Evolutionary conservation across 805 yeast genomes (phyloP), one percentile per base, ranked within the genome.

Genomic region (Candida methanosorbosa): DNA sequence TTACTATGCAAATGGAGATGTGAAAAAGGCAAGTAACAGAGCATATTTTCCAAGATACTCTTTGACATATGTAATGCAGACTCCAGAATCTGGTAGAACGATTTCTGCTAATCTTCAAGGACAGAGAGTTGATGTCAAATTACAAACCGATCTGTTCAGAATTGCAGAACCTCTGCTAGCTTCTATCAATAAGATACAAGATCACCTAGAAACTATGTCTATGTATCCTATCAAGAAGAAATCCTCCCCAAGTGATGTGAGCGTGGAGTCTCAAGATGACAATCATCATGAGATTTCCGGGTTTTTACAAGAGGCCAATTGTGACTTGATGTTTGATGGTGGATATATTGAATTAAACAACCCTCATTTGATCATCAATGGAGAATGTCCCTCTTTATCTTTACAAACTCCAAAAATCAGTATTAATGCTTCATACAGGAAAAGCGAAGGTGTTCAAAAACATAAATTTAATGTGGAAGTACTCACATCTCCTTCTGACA

Each of bases 321-420:
- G 76, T 40, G 52, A 61, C 4, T 68, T 77, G 38, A 63, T 61
- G 7, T 82, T 78, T 61, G 87, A 75, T 5, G 94, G 92, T 37
- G 84, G 90, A 16, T 69, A 67, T 7, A 72, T 82, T 7, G 49
- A 59, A 36, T 53, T 74, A n/a, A 61, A 63, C 34, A 61, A 66
- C 30, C 56, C 67, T 8, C 71, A 69, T 30, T 60, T 67, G 23
- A 69, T 60, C 9, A 47, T 61, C 4, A 50, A 57, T 15, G 59
- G 61, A 2, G 57, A 56, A 13, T 41, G 48, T 3, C 68, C 85
- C 0, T 68, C 82, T 0, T 61, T 88, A 13, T 69, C 65, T 19
- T 56, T 88, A 18, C 81, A 72, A 34, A 73, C 95, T 0, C 97
- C 97, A 0, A 81, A 84, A 1, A 74, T 88, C 2, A 64, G 64